Percentiles rank a stretch among this genome's conserved stretches.
Evolutionary conservation across 805 yeast genomes (phyloP).

Genomic region (Yamadazyma kitorensis): DNA sequence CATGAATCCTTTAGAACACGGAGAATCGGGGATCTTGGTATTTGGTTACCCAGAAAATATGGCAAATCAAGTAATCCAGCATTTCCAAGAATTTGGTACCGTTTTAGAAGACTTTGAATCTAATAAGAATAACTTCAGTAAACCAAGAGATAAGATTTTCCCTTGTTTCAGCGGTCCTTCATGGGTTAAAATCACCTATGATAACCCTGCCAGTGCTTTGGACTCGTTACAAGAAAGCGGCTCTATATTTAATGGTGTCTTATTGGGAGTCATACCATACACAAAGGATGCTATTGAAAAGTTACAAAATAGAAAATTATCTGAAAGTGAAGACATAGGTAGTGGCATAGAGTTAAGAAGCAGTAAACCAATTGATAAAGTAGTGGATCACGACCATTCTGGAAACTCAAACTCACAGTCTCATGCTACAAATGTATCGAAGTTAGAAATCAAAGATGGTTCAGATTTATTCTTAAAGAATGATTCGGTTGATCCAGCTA

Average conservation of each 20-base stretch:
- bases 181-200: constrained; percentile 90
- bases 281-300: constrained; percentile 59
- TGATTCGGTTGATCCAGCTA: constrained; percentile 9
- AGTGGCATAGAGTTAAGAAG: constrained; percentile 20
- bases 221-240: constrained; percentile 89
- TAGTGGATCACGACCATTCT: constrained; percentile 4
- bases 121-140: constrained; percentile 12
- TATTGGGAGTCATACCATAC: constrained; percentile 69
- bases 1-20: constrained; percentile 24
- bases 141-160: constrained; percentile 19
- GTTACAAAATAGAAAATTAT: constrained; percentile 45
- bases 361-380: neutral
- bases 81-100: constrained; percentile 75
- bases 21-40: constrained; percentile 71
- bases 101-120: constrained; percentile 71
- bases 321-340: constrained; percentile 48
- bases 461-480: constrained; percentile 32
- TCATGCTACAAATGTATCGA: constrained; percentile 6
- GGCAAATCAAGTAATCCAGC: constrained; percentile 63
- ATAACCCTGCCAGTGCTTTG: constrained; percentile 67
- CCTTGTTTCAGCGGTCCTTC: constrained; percentile 84
- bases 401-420: constrained; percentile 4
- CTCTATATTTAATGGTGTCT: constrained; percentile 59
- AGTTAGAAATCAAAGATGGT: constrained; percentile 41
- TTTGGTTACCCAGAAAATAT: constrained; percentile 85